Evolutionary conservation across 305 asterid species (phyloP).

Genomic region (Rubia tinctorum): DNA sequence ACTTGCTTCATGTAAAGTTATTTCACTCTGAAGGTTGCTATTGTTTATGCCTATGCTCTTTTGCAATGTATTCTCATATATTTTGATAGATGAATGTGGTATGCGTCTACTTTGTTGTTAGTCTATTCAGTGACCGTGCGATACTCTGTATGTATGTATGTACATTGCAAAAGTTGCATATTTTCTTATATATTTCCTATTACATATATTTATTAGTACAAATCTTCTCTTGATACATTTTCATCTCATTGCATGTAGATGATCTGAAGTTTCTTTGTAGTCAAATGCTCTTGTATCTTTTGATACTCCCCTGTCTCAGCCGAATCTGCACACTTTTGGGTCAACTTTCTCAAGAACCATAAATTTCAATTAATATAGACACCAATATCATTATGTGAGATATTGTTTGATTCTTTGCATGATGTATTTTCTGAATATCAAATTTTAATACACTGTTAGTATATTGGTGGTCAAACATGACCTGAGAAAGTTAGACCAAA

Average conservation of each 20-base stretch:
- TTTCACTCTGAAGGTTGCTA: background rate
- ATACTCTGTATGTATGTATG: too few relatives aligned
- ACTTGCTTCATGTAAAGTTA: background rate
- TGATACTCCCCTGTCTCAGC: too few relatives aligned
- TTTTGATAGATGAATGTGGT: background rate
- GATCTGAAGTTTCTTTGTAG: background rate
- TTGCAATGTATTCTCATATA: background rate
- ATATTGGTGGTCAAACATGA: too few relatives aligned
- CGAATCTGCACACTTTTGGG: too few relatives aligned
- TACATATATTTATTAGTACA: background rate
- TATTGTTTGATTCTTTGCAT: too few relatives aligned
- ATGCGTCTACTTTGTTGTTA: too few relatives aligned
- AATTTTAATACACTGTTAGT: too few relatives aligned
- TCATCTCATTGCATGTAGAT: background rate
- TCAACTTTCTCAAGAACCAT: too few relatives aligned
- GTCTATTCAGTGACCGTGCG: background rate
- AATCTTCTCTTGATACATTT: background rate
- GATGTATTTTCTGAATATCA: too few relatives aligned
- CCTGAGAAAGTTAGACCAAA: too few relatives aligned
- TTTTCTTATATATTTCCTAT: background rate
- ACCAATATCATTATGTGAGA: too few relatives aligned
- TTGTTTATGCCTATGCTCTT: background rate
- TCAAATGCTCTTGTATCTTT: constrained; percentile 1
- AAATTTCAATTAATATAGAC: too few relatives aligned
- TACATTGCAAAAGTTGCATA: background rate